Base-by-base conservation (phyloP, 2,329 filamentous ascomycete genomes). In the Hypoxylon sp. region DNA sequence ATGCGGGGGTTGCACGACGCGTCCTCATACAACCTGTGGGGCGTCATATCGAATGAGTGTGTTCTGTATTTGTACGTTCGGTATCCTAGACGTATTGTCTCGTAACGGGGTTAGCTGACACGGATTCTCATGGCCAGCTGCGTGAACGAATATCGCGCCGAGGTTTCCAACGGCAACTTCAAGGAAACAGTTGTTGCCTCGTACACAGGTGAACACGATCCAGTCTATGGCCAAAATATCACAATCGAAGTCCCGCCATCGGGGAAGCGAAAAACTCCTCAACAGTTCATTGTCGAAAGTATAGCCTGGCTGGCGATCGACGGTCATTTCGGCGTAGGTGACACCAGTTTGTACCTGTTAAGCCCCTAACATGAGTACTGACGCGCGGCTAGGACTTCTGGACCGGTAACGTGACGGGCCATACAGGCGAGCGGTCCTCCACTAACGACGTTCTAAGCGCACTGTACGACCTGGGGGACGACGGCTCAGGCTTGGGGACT, bases 391-490 rank as follows among this genome's bases (percentile, higher is more conserved):
- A 50, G 46, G 46, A 50, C 46, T 50, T 27, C 22, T 50, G 22
- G 46, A 50, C 46, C 8, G 22, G 46, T n/a, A 50, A 50, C 25
- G 46, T 50, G 6, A 50, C 46, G 5, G 46, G 46, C 1, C 46
- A 50, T 2, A 50, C 46, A 50, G 46, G 46, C 46, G 46, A 50
- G 46, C 46, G 46, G 30, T 50, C 46, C 25, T n/a, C 46, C 7
- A 11, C 46, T 11, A 50, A 50, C 22, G 46, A 50, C 14, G 46
- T 50, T 14, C 6, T 50, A 11, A 27, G 10, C 2, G 46, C 46
- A 2, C 22, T 50, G 0, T 50, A 50, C 46, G 46, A 50, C 22
- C 14, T 50, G n/a, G 46, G 46, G 3, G 46, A 50, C 14, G 46
- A 50, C 6, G 46, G 46, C 25, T 27, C 22, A 27, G 46, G 46